A percentile compares a stretch with the other conserved stretches of the same genome.
Conservation (phyloP, 768 basidiomycete species). For the Stropharia rugosoannulata region DNA sequence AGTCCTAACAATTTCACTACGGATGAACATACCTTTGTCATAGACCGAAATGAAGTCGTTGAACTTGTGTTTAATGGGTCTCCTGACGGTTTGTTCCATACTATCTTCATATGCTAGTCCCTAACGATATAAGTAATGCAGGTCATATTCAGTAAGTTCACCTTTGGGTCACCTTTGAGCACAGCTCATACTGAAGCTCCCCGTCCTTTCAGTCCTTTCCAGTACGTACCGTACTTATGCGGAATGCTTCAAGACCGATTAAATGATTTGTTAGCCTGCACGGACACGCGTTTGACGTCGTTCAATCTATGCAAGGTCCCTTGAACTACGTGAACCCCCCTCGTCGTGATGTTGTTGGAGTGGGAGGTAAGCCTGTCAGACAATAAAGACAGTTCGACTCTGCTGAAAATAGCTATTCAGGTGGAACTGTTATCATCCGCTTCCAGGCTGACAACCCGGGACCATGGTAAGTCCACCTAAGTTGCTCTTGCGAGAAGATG, state of each 20-base stretch:
- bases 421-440: conserved; percentile 16
- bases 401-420: background rate
- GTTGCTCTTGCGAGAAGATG: too few relatives aligned
- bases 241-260: too few relatives aligned
- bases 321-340: conserved; percentile 3
- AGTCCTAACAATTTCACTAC: conserved; percentile 19
- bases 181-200: too few relatives aligned
- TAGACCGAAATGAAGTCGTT: conserved; percentile 24
- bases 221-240: conserved; percentile 4
- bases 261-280: background rate
- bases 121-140: background rate
- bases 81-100: conserved; percentile 18
- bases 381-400: background rate
- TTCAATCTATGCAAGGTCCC: conserved; percentile 32
- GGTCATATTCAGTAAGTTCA: conserved; percentile 14
- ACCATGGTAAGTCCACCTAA: background rate
- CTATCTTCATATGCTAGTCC: background rate
- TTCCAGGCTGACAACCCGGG: conserved; percentile 20
- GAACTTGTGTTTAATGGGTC: conserved; percentile 25
- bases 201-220: conserved; percentile 12
- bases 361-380: conserved; percentile 6
- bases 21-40: conserved; percentile 26
- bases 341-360: conserved; percentile 8
- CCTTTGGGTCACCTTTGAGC: background rate
- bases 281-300: conserved; percentile 31